These are phyloP conservation scores for Syzygium malaccense DNA, from an alignment of 441 rosid species.

Conservation along the genomic window DNA sequence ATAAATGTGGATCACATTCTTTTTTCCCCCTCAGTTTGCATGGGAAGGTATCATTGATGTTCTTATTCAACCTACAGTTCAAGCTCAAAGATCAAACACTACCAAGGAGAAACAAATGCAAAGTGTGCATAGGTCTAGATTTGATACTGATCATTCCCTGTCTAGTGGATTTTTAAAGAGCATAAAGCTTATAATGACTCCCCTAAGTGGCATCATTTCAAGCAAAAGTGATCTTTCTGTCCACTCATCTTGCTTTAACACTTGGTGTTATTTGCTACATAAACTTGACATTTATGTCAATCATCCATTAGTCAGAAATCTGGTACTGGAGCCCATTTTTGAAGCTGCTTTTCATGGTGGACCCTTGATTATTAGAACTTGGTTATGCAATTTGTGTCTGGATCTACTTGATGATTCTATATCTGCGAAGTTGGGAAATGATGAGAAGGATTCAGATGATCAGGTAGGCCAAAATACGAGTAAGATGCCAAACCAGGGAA, in stretches of 20 bases:
- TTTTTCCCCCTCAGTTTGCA: conserved; percentile 28
- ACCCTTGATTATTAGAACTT: conserved; percentile 17
- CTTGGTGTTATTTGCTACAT: conserved; percentile 52
- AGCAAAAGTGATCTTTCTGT: conserved; percentile 37
- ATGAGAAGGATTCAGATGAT: conserved; percentile 8
- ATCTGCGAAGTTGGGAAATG: conserved; percentile 19
- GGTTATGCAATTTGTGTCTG: conserved; percentile 39
- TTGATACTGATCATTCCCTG: conserved; percentile 12
- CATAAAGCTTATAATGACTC: conserved; percentile 48
- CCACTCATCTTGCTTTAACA: conserved; percentile 38
- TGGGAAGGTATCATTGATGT: conserved; percentile 60
- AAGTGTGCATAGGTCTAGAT: conserved; percentile 1
- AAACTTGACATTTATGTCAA: conserved; percentile 36
- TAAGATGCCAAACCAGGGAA: conserved; percentile 9
- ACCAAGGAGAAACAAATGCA: conserved; percentile 11
- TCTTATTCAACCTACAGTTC: conserved; percentile 16
- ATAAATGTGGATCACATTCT: background rate
- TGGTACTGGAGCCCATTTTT: conserved; percentile 36
- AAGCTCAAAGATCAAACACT: conserved; percentile 5
- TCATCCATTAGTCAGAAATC: conserved; percentile 17
- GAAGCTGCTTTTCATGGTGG: conserved; percentile 31
- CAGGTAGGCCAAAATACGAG: conserved; percentile 8
- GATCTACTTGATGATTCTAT: conserved; percentile 35
- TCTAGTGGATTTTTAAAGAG: conserved; percentile 25
- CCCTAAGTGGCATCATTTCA: conserved; percentile 29